Percentiles rank a stretch among this genome's conserved stretches.
phyloP scores from a whole-genome alignment of 371 early-diverging fungal genomes.

The Apophysomyces sp. region DNA sequence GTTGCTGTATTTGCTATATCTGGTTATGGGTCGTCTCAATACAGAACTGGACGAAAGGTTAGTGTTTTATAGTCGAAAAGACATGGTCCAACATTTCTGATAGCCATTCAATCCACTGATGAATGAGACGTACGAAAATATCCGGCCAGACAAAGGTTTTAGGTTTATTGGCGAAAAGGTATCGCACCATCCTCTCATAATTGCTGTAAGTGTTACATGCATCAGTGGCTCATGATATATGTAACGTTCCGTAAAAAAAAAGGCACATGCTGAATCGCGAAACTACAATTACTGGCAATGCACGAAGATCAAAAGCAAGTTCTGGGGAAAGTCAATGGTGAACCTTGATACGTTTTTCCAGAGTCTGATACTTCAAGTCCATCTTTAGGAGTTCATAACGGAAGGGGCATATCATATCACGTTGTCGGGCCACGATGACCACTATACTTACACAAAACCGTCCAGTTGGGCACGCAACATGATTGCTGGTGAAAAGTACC shows the following conservation, averaged over 20 bases:
- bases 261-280: constrained; percentile 73
- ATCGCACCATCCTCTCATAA: constrained; percentile 80
- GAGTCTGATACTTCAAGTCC: no score
- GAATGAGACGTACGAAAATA: constrained; percentile 93
- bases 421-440: constrained; percentile 63
- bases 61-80: no score
- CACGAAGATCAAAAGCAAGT: constrained; percentile 75
- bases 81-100: no score
- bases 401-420: constrained; percentile 72
- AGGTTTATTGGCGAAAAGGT: constrained; percentile 88
- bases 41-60: constrained; percentile 78
- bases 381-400: constrained; percentile 75
- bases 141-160: constrained; percentile 80
- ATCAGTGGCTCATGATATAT: neutral
- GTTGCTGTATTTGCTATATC: constrained; percentile 87
- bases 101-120: constrained; percentile 94
- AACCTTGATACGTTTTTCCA: constrained; percentile 4
- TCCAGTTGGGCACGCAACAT: constrained; percentile 85
- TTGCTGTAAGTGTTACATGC: constrained; percentile 55
- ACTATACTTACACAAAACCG: constrained; percentile 77
- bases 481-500: constrained; percentile 72
- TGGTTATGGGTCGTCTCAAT: constrained; percentile 78
- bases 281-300: constrained; percentile 73
- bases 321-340: constrained; percentile 72
- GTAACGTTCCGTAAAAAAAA: neutral